Evolutionary conservation across 495 filamentous ascomycete species (phyloP), one percentile per base, ranked within the genome.

Genomic region (Lasiosphaeria ovina): DNA sequence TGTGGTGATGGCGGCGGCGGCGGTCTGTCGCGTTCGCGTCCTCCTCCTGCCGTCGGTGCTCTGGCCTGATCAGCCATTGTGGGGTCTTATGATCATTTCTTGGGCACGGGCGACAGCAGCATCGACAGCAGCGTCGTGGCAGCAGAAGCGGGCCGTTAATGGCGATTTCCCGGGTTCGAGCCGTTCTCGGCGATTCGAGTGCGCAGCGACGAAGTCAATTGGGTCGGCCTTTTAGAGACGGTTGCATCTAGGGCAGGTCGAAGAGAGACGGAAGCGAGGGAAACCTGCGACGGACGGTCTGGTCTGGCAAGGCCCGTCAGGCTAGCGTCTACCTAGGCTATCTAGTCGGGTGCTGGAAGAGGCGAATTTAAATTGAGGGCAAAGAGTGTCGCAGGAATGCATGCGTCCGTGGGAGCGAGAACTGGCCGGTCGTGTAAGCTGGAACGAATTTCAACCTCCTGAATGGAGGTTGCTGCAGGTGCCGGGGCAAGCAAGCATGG

Each of bases 11-110:
- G 24, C 60, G 75, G 70, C 55, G 75, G 69, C 49, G 65, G 67
- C 51, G 59, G 54, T 60, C 69, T 56, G 45, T 72, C 66, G 42
- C 62, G 61, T 17, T 35, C 62, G 35, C 55, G n/a, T n/a, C 33
- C 53, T 57, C 53, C 62, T 36, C 34, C 36, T 24, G 38, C 65
- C 38, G 47, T 57, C 58, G 66, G 54, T 61, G 60, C 60, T 72
- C 66, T 68, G 67, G 70, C 68, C 61, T 63, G 70, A 58, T 74
- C 72, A 70, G 72, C 70, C 72, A 74, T 74, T 56, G 70, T 69
- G 63, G 53, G 65, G 61, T 66, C 57, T 61, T 67, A 68, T 66
- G 50, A 63, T 68, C 70, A 68, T 68, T 61, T 62, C 68, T 62
- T 52, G 53, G 51, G 44, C 31, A 17, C 44, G 44, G 44, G 44